phyloP scores from a whole-genome alignment of 106 monocot genomes.

The Hemerocallis citrina region DNA sequence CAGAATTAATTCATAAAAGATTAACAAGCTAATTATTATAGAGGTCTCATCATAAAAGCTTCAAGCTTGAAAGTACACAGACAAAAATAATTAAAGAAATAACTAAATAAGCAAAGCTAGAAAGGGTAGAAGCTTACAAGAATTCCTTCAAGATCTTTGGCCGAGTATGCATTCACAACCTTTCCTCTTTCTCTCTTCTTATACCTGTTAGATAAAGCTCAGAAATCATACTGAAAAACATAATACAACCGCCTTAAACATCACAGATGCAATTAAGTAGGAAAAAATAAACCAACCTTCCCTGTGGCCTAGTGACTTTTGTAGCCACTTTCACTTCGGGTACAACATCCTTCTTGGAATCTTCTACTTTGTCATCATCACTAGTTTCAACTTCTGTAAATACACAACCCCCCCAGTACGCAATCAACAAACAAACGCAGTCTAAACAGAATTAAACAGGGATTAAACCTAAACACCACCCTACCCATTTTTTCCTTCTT shows the following conservation, averaged over 20 bases:
- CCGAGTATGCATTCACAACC: conserved; percentile 61
- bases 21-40: background rate
- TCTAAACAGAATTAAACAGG: no score
- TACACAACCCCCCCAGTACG: background rate
- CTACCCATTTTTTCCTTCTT: background rate
- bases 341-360: conserved; percentile 18
- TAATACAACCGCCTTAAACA: background rate
- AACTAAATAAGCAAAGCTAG: background rate
- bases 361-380: conserved; percentile 1
- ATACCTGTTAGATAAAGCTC: conserved; percentile 42
- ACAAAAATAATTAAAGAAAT: background rate
- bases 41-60: background rate
- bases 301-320: conserved; percentile 84
- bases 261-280: background rate
- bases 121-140: conserved; percentile 55
- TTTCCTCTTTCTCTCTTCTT: conserved; percentile 94
- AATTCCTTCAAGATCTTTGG: conserved; percentile 90
- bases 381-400: conserved; percentile 22
- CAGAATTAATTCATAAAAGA: background rate
- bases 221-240: conserved; percentile 1
- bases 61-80: background rate
- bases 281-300: conserved; percentile 48
- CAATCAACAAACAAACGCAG: no score
- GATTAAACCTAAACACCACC: no score
- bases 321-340: conserved; percentile 13